Conservation (phyloP, 2,329 filamentous ascomycete genomes). For the Trichophyton benhamiae region DNA sequence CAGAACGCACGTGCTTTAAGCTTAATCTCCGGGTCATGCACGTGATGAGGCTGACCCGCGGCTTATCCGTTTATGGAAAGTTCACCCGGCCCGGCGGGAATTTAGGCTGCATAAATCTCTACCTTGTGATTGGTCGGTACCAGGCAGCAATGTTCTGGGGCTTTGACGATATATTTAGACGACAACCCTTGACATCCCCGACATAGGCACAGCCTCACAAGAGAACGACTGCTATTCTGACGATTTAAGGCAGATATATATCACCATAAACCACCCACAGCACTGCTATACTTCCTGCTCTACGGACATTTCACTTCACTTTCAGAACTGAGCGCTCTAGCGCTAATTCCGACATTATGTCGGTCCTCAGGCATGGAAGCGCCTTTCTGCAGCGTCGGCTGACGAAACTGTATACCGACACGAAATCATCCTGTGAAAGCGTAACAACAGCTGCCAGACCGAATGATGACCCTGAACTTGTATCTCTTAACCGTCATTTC, state of each 20-base stretch:
- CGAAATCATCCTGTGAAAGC: constrained; percentile 49
- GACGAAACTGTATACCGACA: constrained; percentile 52
- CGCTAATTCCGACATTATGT: constrained; percentile 23
- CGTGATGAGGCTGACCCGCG: not conserved
- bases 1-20: not conserved
- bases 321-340: not conserved
- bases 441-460: constrained; percentile 39
- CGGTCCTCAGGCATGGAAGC: constrained; percentile 35
- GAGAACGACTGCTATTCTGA: not conserved
- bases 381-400: constrained; percentile 38
- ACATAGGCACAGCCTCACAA: not conserved
- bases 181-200: not conserved
- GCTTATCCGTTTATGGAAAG: not conserved
- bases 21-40: not conserved
- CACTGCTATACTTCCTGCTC: not conserved
- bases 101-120: constrained; percentile 3
- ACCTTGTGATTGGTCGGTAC: not conserved
- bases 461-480: constrained; percentile 41
- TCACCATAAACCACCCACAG: not conserved
- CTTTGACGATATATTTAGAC: not conserved
- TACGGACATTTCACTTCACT: not conserved
- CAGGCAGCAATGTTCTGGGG: constrained; percentile 6
- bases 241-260: not conserved
- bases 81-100: not conserved
- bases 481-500: constrained; percentile 47